phyloP scores from a whole-genome alignment of 2,329 filamentous ascomycete genomes.

The Talaromyces sp. region DNA sequence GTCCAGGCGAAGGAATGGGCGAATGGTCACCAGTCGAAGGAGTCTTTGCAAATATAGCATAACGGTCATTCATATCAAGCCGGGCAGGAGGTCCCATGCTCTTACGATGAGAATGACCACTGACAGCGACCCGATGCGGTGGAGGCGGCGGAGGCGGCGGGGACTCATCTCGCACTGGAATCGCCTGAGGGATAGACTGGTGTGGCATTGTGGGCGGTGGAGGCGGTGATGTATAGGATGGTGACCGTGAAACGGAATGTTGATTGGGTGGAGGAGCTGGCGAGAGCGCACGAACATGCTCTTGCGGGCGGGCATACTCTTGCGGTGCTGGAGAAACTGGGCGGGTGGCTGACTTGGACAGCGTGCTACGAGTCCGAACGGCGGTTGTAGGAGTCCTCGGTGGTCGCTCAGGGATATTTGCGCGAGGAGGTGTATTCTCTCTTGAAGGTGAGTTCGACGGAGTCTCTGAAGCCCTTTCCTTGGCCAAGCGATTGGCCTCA shows the following conservation, averaged over 20 bases:
- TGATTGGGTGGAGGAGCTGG: slow-evolving; percentile 4
- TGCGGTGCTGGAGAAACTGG: slow-evolving; percentile 8
- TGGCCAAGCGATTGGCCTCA: slow-evolving; percentile 25
- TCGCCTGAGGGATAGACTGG: slow-evolving; percentile 18
- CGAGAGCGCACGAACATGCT: neutral
- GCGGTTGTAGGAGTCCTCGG: slow-evolving; percentile 27
- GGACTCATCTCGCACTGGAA: slow-evolving; percentile 57
- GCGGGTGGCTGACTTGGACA: slow-evolving; percentile 20
- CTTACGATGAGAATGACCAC: slow-evolving; percentile 25
- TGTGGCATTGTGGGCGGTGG: slow-evolving; percentile 11
- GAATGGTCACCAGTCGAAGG: slow-evolving; percentile 39
- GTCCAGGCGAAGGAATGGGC: neutral
- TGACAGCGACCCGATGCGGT: slow-evolving; percentile 60
- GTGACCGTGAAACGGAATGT: slow-evolving; percentile 7
- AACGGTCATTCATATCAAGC: slow-evolving; percentile 37
- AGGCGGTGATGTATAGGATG: slow-evolving; percentile 16
- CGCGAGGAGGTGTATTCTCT: slow-evolving; percentile 27
- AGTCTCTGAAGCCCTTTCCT: slow-evolving; percentile 31
- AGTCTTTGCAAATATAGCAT: slow-evolving; percentile 34
- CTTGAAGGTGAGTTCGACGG: slow-evolving; percentile 32
- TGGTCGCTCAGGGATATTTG: slow-evolving; percentile 28
- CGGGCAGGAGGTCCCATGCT: slow-evolving; percentile 22
- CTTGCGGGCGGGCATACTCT: neutral
- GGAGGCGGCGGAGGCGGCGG: slow-evolving; percentile 82
- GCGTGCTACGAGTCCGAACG: slow-evolving; percentile 31